Conservation (phyloP, 768 basidiomycete species). For the Collybia mongolica region DNA sequence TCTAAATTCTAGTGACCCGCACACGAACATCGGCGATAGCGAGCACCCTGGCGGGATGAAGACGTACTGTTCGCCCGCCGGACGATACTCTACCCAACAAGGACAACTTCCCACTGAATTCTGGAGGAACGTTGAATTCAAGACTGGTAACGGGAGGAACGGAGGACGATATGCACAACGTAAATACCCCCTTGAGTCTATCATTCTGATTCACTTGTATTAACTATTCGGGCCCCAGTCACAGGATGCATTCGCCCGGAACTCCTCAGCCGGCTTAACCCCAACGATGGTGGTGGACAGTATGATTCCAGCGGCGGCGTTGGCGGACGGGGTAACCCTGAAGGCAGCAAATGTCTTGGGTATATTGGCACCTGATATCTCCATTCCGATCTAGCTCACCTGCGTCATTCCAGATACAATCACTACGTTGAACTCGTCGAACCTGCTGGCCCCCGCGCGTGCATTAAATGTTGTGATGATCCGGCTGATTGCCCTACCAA, state of each 20-base stretch:
- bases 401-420: constrained; percentile 37
- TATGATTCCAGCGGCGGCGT: constrained; percentile 58
- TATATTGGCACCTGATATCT: constrained; percentile 17
- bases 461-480: constrained; percentile 59
- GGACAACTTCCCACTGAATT: constrained; percentile 45
- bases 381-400: not conserved
- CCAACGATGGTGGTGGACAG: constrained; percentile 50
- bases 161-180: constrained; percentile 45
- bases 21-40: constrained; percentile 55
- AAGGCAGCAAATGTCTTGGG: constrained; percentile 51
- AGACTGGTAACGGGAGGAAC: constrained; percentile 36
- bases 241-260: constrained; percentile 54
- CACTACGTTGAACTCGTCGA: constrained; percentile 62
- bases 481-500: constrained; percentile 51
- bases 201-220: too few relatives aligned
- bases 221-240: constrained; percentile 27
- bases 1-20: constrained; percentile 29
- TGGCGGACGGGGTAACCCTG: constrained; percentile 49
- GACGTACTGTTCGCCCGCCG: constrained; percentile 50
- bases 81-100: constrained; percentile 36
- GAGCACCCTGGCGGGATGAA: constrained; percentile 54
- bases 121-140: constrained; percentile 50
- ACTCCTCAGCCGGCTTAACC: constrained; percentile 42
- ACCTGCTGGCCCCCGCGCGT: constrained; percentile 48
- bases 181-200: constrained; percentile 17